Conservation (phyloP, 2,329 filamentous ascomycete species). For the Parastagonospora avenae region DNA sequence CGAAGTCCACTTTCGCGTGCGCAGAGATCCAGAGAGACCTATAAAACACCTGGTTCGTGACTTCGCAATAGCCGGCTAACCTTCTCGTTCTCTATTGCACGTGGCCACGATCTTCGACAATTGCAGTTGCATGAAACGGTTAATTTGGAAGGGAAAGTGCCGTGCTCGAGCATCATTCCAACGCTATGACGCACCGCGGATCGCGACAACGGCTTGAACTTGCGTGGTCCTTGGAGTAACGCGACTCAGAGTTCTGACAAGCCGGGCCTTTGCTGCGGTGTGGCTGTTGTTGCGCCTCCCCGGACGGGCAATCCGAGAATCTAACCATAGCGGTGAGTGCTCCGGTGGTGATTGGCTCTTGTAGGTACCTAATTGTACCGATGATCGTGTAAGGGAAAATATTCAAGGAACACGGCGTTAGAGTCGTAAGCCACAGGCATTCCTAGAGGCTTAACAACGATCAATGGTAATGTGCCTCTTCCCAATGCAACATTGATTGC, state of each 20-base stretch:
- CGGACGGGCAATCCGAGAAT: slow-evolving; percentile 20
- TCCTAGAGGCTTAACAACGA: too few relatives aligned
- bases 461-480: too few relatives aligned
- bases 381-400: slow-evolving; percentile 6
- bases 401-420: too few relatives aligned
- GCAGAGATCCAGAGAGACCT: neutral
- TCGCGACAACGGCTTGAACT: slow-evolving; percentile 15
- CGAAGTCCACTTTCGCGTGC: neutral
- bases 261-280: slow-evolving; percentile 27
- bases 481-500: too few relatives aligned
- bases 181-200: slow-evolving; percentile 28
- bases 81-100: neutral
- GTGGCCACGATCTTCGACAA: too few relatives aligned
- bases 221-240: slow-evolving; percentile 21
- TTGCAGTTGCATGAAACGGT: neutral
- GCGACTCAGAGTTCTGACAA: slow-evolving; percentile 23
- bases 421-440: too few relatives aligned
- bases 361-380: slow-evolving; percentile 14
- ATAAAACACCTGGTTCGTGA: neutral
- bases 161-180: neutral
- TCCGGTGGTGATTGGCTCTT: slow-evolving; percentile 26
- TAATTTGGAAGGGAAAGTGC: slow-evolving; percentile 8
- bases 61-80: neutral
- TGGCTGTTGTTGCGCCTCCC: slow-evolving; percentile 23
- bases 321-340: slow-evolving; percentile 37